A percentile compares a stretch with the other conserved stretches of the same genome.
These are phyloP conservation scores for Dictyophora rubrovolvata DNA, from an alignment of 768 basidiomycete genomes.

Conservation along the genomic window DNA sequence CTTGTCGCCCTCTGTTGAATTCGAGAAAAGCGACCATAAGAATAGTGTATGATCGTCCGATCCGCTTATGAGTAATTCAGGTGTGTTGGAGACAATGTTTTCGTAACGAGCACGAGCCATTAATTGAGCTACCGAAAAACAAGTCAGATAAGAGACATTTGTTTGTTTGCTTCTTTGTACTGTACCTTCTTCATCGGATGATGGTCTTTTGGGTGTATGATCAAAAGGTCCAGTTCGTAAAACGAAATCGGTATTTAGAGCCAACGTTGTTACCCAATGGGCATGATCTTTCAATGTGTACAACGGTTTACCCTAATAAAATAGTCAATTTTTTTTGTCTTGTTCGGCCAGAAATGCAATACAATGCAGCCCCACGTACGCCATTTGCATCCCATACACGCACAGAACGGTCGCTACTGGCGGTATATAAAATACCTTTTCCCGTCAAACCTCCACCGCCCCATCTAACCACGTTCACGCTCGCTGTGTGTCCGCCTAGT, in stretches of 20 bases:
- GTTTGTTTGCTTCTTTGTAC: not conserved
- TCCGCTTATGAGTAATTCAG: conserved; percentile 86
- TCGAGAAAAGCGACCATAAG: conserved; percentile 80
- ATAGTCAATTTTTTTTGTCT: not conserved
- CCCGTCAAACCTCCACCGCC: conserved; percentile 68
- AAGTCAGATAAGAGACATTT: not conserved
- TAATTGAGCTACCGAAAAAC: conserved; percentile 47
- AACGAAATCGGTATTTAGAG: conserved; percentile 91
- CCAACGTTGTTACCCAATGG: conserved; percentile 97
- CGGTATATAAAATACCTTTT: conserved; percentile 81
- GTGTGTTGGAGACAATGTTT: conserved; percentile 43
- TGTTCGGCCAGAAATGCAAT: not conserved
- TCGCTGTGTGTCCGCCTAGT: conserved; percentile 87
- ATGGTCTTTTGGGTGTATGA: conserved; percentile 68
- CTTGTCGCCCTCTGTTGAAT: conserved; percentile 28
- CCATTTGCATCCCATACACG: conserved; percentile 86
- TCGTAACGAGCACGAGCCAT: conserved; percentile 74
- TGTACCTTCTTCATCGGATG: conserved; percentile 73
- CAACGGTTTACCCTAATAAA: conserved; percentile 62
- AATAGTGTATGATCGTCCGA: conserved; percentile 98
- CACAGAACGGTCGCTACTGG: conserved; percentile 88
- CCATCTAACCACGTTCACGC: conserved; percentile 94
- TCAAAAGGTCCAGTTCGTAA: conserved; percentile 93
- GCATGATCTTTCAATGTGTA: conserved; percentile 90
- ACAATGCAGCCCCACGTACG: conserved; percentile 26